Percentiles rank a stretch among this genome's conserved stretches.
Evolutionary conservation across 1,284 basidiomycete species (phyloP).

Genomic region (Ustilago shanxiensis): DNA sequence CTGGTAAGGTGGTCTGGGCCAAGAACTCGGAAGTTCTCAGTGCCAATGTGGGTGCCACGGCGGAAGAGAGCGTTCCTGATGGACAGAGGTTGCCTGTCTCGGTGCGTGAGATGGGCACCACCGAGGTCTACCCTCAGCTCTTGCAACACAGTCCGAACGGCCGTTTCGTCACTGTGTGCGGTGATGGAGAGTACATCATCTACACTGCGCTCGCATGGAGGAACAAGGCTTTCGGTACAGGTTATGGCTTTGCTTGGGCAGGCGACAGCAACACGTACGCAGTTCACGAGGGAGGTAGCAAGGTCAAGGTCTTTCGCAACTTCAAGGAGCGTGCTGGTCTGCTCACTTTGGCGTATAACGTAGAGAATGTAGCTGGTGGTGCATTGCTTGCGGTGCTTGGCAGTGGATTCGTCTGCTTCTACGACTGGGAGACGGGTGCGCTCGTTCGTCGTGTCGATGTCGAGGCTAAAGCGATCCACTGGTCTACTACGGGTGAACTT

Average conservation of each 20-base stretch:
- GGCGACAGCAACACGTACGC: conserved; percentile 97
- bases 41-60: conserved; percentile 77
- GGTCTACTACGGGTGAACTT: conserved; percentile 89
- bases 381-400: conserved; percentile 87
- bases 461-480: conserved; percentile 89
- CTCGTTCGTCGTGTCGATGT: conserved; percentile 94
- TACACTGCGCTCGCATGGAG: conserved; percentile 99
- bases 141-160: conserved; percentile 95
- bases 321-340: conserved; percentile 82
- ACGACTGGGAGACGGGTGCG: conserved; percentile 98
- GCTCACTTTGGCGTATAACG: conserved; percentile 83
- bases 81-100: conserved; percentile 84
- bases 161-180: conserved; percentile 88
- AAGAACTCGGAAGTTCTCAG: conserved; percentile 92
- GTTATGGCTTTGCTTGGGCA: conserved; percentile 95
- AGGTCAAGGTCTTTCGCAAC: conserved; percentile 89
- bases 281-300: conserved; percentile 80
- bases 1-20: conserved; percentile 95
- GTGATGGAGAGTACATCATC: conserved; percentile 97
- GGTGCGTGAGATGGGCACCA: conserved; percentile 91
- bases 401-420: conserved; percentile 93
- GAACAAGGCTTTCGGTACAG: conserved; percentile 96
- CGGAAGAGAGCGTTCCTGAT: conserved; percentile 78
- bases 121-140: conserved; percentile 90
- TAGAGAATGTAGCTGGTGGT: conserved; percentile 90